Conservation (phyloP, 306 rosid species). For the Begonia peltatifolia region DNA sequence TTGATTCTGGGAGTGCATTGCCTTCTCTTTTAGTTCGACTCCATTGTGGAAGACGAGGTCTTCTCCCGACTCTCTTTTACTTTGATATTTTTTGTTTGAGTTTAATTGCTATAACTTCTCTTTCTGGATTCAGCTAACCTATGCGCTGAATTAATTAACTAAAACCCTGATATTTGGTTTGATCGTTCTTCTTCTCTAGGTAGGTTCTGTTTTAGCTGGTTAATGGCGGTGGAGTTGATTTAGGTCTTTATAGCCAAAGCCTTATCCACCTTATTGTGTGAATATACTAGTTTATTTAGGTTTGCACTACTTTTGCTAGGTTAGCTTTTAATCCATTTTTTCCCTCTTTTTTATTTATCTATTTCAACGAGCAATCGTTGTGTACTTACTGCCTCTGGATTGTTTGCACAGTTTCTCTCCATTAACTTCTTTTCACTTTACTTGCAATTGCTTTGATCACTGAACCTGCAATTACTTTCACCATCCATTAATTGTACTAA, state of each 20-base stretch:
- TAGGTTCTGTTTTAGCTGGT: conserved; percentile 67
- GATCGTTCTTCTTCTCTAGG: too few species aligned
- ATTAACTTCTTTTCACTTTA: too few species aligned
- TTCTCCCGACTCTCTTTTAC: neutral
- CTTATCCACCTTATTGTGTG: conserved; percentile 64
- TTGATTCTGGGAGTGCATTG: conserved; percentile 42
- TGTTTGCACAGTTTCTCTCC: too few species aligned
- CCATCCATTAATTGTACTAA: too few species aligned
- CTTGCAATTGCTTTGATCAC: too few species aligned
- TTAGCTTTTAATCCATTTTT: neutral
- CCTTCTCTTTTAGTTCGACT: conserved; percentile 50
- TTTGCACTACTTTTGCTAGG: neutral
- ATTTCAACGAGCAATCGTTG: too few species aligned
- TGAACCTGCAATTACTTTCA: too few species aligned
- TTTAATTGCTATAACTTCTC: too few species aligned
- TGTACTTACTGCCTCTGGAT: too few species aligned
- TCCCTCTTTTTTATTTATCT: neutral
- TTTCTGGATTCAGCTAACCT: too few species aligned
- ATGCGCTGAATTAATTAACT: too few species aligned
- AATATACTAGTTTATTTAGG: conserved; percentile 47
- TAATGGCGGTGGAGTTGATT: conserved; percentile 65
- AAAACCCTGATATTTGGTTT: too few species aligned
- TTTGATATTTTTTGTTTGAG: neutral
- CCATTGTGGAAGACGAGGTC: conserved; percentile 40
- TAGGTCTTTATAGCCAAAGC: conserved; percentile 29